Evolutionary conservation across 768 basidiomycete species (phyloP), one percentile per base, ranked within the genome.

Genomic region (Candolleomyces efflorescens): DNA sequence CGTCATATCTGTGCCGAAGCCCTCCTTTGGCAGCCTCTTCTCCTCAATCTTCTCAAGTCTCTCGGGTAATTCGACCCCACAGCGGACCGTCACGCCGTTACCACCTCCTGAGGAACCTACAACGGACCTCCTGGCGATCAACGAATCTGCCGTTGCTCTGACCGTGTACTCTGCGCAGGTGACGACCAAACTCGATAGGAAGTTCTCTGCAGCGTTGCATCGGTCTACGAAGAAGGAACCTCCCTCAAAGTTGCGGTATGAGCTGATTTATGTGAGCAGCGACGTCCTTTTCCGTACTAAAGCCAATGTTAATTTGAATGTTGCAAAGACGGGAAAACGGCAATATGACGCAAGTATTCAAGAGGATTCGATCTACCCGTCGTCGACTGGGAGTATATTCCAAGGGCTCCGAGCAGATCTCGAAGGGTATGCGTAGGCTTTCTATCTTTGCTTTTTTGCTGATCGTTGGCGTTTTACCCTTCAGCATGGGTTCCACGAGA

Each of bases 171-270:
- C 85, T 9, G 87, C 86, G 2, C 78, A 85, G 38, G 80, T 90
- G 13, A 78, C 79, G 46, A 86, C 92, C 18, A 78, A 72, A 44
- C 68, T 91, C 17, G 83, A 84, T 60, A 79, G 82, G 69, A 90
- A 87, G 65, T 73, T 89, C 49, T 76, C 82, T 1, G 69, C 75
- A 9, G 96, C 98, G 69, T 75, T 98, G 36, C 81, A 89, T 59
- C 79, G 96, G 58, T 91, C 93, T 0, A 99, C 95, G 11, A 98
- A 98, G 81, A 99, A 99, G 77, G 87, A 90, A 55, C 90, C 92
- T 0, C 96, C 96, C 0, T 74, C 72, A 4, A 81, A 76, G 53
- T 81, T 94, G 67, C 85, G 79, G 55, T 89, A 90, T 55, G 84
- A 90, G 62, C 77, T 99, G 12, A 92, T 99, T 41, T 98, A 92